Percentiles rank a stretch among this genome's conserved stretches.
phyloP scores from a whole-genome alignment of 1,139 yeast species.

The Nakaseomyces kungkrabaensis region DNA sequence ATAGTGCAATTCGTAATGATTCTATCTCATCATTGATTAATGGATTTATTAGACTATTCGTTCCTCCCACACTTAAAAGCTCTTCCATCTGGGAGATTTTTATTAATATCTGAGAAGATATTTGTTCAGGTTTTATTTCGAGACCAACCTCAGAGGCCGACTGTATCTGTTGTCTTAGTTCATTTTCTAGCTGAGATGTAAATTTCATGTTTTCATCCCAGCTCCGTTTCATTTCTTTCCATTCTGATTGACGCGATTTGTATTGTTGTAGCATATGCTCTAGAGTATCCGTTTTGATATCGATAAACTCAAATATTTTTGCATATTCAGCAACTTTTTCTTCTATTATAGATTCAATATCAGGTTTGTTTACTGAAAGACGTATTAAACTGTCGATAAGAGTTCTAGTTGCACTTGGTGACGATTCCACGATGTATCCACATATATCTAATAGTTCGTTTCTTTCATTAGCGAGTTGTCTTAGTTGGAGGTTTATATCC shows the following conservation, averaged over 20 bases:
- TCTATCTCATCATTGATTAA: neutral
- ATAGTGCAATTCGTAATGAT: neutral
- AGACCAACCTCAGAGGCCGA: neutral
- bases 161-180: neutral
- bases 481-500: constrained; percentile 11
- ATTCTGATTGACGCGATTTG: neutral
- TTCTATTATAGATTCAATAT: neutral
- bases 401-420: constrained; percentile 6
- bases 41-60: neutral
- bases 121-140: neutral
- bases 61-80: neutral
- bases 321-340: constrained; percentile 13
- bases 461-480: constrained; percentile 8
- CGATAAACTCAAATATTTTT: constrained; percentile 10
- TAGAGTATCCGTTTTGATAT: constrained; percentile 8
- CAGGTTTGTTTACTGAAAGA: constrained; percentile 1
- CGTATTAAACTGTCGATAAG: neutral
- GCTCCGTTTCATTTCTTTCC: neutral
- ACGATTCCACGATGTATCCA: constrained; percentile 10
- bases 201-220: neutral
- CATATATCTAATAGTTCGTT: constrained; percentile 12
- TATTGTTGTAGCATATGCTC: constrained; percentile 1
- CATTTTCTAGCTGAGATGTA: neutral
- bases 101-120: neutral
- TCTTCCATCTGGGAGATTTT: neutral